Conservation (phyloP, 495 filamentous ascomycete genomes). For the Pseudevernia furfuracea region DNA sequence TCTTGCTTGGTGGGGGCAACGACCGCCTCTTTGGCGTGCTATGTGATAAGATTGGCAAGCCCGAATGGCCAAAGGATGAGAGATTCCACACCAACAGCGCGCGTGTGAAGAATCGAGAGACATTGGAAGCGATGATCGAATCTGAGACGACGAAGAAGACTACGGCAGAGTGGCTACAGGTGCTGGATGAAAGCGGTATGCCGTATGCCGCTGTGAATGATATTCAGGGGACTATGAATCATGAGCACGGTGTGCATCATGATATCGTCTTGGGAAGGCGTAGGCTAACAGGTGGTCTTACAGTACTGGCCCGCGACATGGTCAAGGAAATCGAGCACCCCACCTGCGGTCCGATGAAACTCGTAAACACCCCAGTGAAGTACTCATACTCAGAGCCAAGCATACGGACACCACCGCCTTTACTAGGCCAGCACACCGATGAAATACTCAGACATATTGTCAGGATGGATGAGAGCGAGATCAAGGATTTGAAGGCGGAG, state of each 20-base stretch:
- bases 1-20: slow-evolving; percentile 90
- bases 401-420: slow-evolving; percentile 74
- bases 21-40: slow-evolving; percentile 84
- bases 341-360: slow-evolving; percentile 72
- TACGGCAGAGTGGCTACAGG: slow-evolving; percentile 79
- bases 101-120: slow-evolving; percentile 68
- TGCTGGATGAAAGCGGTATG: slow-evolving; percentile 85
- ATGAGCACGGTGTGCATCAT: slow-evolving; percentile 57
- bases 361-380: slow-evolving; percentile 94
- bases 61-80: slow-evolving; percentile 70
- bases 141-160: slow-evolving; percentile 65
- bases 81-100: slow-evolving; percentile 74
- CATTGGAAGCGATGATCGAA: slow-evolving; percentile 72
- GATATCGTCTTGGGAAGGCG: not conserved
- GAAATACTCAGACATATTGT: slow-evolving; percentile 67
- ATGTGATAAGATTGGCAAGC: slow-evolving; percentile 65
- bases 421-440: slow-evolving; percentile 85
- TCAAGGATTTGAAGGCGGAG: slow-evolving; percentile 53
- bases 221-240: slow-evolving; percentile 71
- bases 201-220: slow-evolving; percentile 96
- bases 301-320: slow-evolving; percentile 78
- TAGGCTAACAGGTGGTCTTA: not conserved
- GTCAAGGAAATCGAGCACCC: slow-evolving; percentile 79
- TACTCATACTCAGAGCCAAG: slow-evolving; percentile 75
- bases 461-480: slow-evolving; percentile 53